Conservation (phyloP, 768 basidiomycete genomes). For the Porpolomopsis calyptriformis region DNA sequence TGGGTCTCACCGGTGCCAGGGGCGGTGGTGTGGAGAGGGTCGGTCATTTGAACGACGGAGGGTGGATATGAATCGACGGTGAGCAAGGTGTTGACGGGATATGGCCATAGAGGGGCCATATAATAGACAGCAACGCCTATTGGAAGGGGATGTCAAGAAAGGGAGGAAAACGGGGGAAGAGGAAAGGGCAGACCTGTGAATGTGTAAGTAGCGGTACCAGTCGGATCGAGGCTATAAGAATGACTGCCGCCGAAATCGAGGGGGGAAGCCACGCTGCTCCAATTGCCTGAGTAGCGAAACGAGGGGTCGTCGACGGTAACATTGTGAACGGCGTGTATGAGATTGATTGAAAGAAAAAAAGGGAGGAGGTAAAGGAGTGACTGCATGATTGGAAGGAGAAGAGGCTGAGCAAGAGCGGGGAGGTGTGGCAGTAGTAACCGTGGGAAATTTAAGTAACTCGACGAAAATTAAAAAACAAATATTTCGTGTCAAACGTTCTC, state of each 20-base stretch:
- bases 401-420: no score
- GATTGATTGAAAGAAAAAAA: background rate
- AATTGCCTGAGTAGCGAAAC: background rate
- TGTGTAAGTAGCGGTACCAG: conserved; percentile 7
- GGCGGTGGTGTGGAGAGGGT: background rate
- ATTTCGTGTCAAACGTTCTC: no score
- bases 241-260: conserved; percentile 9
- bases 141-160: background rate
- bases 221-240: conserved; percentile 2
- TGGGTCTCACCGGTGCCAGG: background rate
- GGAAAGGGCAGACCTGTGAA: conserved; percentile 9
- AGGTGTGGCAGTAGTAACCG: no score
- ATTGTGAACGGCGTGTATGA: background rate
- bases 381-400: no score
- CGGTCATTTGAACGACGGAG: conserved; percentile 6
- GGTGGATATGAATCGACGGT: conserved; percentile 6
- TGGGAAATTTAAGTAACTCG: no score
- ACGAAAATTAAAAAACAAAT: no score
- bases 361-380: background rate
- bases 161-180: background rate
- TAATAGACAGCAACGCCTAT: conserved; percentile 12
- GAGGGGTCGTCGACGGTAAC: background rate
- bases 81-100: conserved; percentile 8
- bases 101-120: conserved; percentile 10
- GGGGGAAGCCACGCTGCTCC: background rate